phyloP scores from a whole-genome alignment of 768 basidiomycete species.

The Boletus subparvulus region DNA sequence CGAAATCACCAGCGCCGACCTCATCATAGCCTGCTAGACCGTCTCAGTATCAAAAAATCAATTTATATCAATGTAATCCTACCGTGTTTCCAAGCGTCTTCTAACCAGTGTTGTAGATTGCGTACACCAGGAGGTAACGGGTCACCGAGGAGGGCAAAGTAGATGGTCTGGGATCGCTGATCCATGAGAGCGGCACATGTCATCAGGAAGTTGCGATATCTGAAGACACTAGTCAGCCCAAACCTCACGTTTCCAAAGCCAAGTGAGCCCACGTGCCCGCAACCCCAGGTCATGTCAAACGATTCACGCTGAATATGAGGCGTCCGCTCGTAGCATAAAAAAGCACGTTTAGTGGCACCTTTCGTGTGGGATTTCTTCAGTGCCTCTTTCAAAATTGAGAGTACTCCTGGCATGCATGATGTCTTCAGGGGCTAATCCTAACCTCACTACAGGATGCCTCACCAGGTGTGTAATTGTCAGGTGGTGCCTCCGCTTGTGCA shows the following conservation, averaged over 20 bases:
- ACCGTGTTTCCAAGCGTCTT: constrained; percentile 79
- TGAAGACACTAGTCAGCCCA: constrained; percentile 28
- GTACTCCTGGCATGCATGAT: constrained; percentile 47
- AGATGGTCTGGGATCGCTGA: constrained; percentile 60
- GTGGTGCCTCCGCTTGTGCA: constrained; percentile 43
- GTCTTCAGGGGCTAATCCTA: constrained; percentile 15
- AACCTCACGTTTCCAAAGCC: constrained; percentile 2
- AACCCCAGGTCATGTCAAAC: constrained; percentile 74
- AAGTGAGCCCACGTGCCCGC: constrained; percentile 48
- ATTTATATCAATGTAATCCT: neutral
- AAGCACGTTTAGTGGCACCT: constrained; percentile 53
- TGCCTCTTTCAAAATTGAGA: constrained; percentile 59
- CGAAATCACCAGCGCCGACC: constrained; percentile 63
- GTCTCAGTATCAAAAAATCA: neutral
- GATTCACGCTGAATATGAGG: constrained; percentile 58
- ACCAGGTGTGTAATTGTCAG: constrained; percentile 66
- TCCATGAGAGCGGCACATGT: constrained; percentile 68
- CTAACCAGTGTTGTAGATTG: constrained; percentile 76
- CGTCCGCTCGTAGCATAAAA: constrained; percentile 59
- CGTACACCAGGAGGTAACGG: constrained; percentile 64
- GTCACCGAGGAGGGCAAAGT: constrained; percentile 58
- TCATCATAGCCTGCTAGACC: constrained; percentile 60
- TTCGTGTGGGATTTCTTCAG: constrained; percentile 51
- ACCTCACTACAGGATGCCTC: constrained; percentile 33
- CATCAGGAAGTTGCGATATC: constrained; percentile 85